Conservation (phyloP, 768 basidiomycete genomes). For the Clitopilus passeckerianus region DNA sequence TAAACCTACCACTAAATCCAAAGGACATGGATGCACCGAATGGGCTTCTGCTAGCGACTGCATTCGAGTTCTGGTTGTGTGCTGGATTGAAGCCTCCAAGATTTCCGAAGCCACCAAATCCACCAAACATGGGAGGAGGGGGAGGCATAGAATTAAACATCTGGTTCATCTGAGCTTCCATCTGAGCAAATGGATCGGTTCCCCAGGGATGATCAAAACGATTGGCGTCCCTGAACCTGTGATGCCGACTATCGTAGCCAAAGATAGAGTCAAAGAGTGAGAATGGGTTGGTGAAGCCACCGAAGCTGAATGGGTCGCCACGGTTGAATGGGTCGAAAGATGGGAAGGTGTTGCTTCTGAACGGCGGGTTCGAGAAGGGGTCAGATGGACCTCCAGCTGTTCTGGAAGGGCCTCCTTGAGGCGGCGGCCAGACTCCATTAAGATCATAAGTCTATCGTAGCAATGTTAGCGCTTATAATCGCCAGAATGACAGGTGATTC, state of each 20-base stretch:
- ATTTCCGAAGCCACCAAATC: constrained; percentile 22
- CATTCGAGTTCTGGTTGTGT: neutral
- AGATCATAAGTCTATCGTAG: constrained; percentile 53
- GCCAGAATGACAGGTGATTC: neutral
- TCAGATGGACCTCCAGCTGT: constrained; percentile 7
- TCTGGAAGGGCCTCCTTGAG: constrained; percentile 23
- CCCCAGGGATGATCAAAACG: neutral
- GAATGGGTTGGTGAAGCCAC: constrained; percentile 71
- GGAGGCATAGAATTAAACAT: neutral
- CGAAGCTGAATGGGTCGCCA: constrained; percentile 22
- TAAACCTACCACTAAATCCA: neutral
- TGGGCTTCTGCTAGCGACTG: constrained; percentile 2
- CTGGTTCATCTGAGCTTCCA: neutral
- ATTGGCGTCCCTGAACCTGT: neutral
- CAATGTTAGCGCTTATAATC: neutral
- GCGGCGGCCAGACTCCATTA: constrained; percentile 75
- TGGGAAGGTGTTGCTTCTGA: constrained; percentile 14
- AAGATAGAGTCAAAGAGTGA: constrained; percentile 71
- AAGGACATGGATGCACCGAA: constrained; percentile 17
- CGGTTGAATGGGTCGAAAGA: constrained; percentile 34
- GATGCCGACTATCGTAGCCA: constrained; percentile 27
- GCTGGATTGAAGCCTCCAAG: neutral
- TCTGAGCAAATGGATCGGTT: neutral
- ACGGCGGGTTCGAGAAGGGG: constrained; percentile 14
- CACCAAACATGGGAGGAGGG: neutral